Conservation (phyloP, 1,284 basidiomycete species). For the Ceratobasidium papillatum region DNA sequence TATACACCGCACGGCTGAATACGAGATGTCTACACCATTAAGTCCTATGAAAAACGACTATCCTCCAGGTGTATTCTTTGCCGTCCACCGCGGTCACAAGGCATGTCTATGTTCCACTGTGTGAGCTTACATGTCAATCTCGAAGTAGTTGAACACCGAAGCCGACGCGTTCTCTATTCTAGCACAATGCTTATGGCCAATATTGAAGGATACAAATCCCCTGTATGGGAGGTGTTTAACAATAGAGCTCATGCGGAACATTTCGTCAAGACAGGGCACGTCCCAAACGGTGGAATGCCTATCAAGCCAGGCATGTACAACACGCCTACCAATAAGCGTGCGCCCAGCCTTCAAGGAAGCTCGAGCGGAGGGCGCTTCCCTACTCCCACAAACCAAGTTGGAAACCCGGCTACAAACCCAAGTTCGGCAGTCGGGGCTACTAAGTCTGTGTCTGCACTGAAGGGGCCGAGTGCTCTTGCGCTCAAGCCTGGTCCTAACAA, state of each 20-base stretch:
- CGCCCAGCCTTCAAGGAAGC: neutral
- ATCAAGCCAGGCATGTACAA: neutral
- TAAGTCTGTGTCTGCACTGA: neutral
- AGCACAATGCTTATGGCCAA: neutral
- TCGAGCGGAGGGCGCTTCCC: neutral
- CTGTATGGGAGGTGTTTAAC: constrained; percentile 3
- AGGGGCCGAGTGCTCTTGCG: neutral
- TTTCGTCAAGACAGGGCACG: constrained; percentile 10
- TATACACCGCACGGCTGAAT: too few relatives aligned
- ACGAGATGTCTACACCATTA: neutral
- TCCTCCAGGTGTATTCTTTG: constrained; percentile 11
- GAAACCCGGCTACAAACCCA: neutral
- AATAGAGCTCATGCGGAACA: constrained; percentile 13
- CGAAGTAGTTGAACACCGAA: neutral
- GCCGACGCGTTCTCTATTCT: neutral
- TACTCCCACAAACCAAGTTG: too few relatives aligned
- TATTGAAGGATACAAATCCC: neutral
- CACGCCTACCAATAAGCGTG: neutral
- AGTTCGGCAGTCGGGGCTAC: neutral
- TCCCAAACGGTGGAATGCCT: constrained; percentile 10
- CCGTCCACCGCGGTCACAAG: constrained; percentile 10
- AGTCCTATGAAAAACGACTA: neutral
- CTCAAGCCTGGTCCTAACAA: neutral
- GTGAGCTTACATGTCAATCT: neutral
- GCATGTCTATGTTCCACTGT: neutral